Evolutionary conservation across 1,284 basidiomycete genomes (phyloP).

Genomic region (Moesziomyces parantarcticus): DNA sequence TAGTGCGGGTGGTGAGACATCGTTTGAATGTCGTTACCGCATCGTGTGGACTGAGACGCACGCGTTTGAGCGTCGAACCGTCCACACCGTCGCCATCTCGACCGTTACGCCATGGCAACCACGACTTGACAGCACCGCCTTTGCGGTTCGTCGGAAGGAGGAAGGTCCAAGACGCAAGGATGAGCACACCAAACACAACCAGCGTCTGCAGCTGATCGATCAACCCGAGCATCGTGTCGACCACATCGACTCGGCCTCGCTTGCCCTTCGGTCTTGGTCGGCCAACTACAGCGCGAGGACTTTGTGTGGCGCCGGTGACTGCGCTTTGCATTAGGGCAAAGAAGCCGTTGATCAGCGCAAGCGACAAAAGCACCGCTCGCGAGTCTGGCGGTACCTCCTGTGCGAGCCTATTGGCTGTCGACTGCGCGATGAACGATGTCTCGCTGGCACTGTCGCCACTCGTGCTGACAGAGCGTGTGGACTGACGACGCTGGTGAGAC

Average conservation of each 20-base stretch:
- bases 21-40: constrained; percentile 19
- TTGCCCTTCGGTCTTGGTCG: background rate
- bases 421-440: background rate
- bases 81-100: background rate
- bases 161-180: constrained; percentile 33
- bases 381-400: constrained; percentile 9
- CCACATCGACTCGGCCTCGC: constrained; percentile 9
- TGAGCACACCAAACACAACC: constrained; percentile 27
- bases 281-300: background rate
- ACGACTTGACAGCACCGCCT: constrained; percentile 2
- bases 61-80: constrained; percentile 8
- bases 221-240: constrained; percentile 16
- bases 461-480: constrained; percentile 16
- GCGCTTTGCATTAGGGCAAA: constrained; percentile 14
- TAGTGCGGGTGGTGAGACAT: constrained; percentile 22
- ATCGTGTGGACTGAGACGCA: constrained; percentile 20
- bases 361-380: constrained; percentile 18
- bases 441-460: constrained; percentile 1
- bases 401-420: constrained; percentile 6
- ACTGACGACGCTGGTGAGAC: constrained; percentile 20
- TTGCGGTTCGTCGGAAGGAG: constrained; percentile 1
- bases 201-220: constrained; percentile 31
- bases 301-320: constrained; percentile 6
- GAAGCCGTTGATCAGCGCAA: constrained; percentile 25
- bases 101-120: constrained; percentile 3